Base-by-base conservation (phyloP, 345 rosid genomes). In the Hibiscus mutabilis region DNA sequence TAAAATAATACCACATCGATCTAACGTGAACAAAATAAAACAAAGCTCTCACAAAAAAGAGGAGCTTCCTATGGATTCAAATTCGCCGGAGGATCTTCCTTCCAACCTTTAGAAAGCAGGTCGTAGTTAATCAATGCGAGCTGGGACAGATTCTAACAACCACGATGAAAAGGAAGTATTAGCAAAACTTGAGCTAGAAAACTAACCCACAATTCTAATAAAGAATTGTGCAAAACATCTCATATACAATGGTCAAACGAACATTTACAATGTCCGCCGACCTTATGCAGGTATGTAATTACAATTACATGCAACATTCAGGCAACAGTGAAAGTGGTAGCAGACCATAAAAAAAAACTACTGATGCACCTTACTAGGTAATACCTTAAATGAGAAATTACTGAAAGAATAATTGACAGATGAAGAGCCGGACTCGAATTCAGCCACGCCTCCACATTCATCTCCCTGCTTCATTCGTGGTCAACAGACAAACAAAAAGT, bases 341-440 rank as follows among this genome's bases (percentile, higher is more conserved):
- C 14, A 58, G 35, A 49, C 25, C 44, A 51, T 44, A 60, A 51
- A 9, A 55, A 25, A 29, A 27, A 64, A 2, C 15, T 6, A 25
- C 22, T 4, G 3, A 56, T n/a, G 7, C 22, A 37, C 5, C 42
- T 64, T 35, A 64, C 24, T 51, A 24, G 67, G 22, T 11, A 56
- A 69, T 90, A 92, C 99, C 99, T 96, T 96, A 69, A 89, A 96
- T 22, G 99, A 96, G 82, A 96, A 92, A 81, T 96, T 96, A 86
- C 99, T 96, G 80, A 96, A 96, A 22, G 99, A 91, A 78, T 92
- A 92, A 75, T 96, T 86, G 80, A 89, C 85, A 47, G 90, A 79
- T 66, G 87, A 82, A 33, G n/a, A n/a, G n/a, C 87, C 82, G 14
- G 96, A 86, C 67, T 91, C 96, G 9, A 89, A 89, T 74, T 89